Evolutionary conservation across 2,329 filamentous ascomycete species (phyloP), one percentile per base, ranked within the genome.

Genomic region (Mariannaea sp.): DNA sequence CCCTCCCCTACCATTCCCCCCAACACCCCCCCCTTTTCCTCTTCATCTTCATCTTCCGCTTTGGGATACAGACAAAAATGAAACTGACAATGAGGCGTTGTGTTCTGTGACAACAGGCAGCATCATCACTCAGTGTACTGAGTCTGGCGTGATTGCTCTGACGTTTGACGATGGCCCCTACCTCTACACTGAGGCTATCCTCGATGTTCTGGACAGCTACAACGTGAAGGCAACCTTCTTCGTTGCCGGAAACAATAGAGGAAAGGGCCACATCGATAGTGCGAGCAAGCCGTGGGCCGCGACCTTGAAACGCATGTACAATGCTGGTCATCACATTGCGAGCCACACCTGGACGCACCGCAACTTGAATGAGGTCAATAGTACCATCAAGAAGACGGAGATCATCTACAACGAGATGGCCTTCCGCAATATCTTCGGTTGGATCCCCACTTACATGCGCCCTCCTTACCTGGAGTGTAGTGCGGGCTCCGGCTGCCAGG

Each of bases 111-210:
- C n/a, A n/a, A n/a, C 35, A 73, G 71, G 71, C 29, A 62, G 58
- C 29, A 53, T 64, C 49, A 71, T 75, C 56, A 77, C 66, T 1
- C 68, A 61, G 9, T 75, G 73, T 57, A 69, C 61, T 1, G 55
- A 55, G 10, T 68, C 71, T 1, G 73, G 70, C 17, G 66, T 68
- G 49, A 66, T 77, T 30, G 77, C 77, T 1, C 65, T 80, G 20
- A 79, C 76, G 1, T 78, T 74, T 58, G 78, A 80, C 56, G 77
- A 80, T 45, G 77, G 77, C 0, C 77, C 78, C 0, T 75, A 68
- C 52, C 49, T 57, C 3, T 78, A 72, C 59, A 81, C 78, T 4
- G 56, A 59, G 6, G 62, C 66, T 8, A 61, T 81, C 5, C 71
- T 81, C 19, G 71, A 77, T 50, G 44, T 71, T 1, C 56, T 77